Evolutionary conservation across 2,329 filamentous ascomycete species (phyloP).

Genomic region (Xylariales sp.): DNA sequence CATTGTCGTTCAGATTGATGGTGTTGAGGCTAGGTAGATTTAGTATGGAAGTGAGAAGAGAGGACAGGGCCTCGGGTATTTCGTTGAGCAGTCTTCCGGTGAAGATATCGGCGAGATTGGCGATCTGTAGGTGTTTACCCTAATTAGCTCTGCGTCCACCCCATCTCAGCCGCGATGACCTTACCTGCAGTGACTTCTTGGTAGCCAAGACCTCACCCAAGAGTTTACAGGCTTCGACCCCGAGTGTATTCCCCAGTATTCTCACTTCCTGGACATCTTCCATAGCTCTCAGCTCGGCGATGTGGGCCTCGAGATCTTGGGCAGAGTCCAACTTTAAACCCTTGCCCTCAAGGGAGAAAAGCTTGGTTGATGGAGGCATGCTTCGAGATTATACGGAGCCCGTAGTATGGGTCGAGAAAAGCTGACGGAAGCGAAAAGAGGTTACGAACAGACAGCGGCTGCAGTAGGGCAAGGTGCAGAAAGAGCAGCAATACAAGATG

Average conservation of each 20-base stretch:
- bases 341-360: slow-evolving; percentile 89
- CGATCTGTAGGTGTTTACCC: no score
- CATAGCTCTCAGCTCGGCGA: slow-evolving; percentile 67
- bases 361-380: slow-evolving; percentile 53
- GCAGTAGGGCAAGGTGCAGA: slow-evolving; percentile 2
- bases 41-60: slow-evolving; percentile 79
- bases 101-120: slow-evolving; percentile 96
- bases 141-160: no score
- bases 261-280: slow-evolving; percentile 78
- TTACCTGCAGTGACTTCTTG: slow-evolving; percentile 75
- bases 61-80: slow-evolving; percentile 84
- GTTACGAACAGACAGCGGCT: not conserved
- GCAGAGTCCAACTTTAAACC: slow-evolving; percentile 88
- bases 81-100: slow-evolving; percentile 89
- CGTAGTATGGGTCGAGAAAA: not conserved
- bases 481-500: not conserved
- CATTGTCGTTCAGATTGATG: slow-evolving; percentile 95
- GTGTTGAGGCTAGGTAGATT: slow-evolving; percentile 83
- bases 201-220: slow-evolving; percentile 78
- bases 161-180: no score
- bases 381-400: slow-evolving; percentile 11
- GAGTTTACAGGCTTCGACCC: slow-evolving; percentile 79
- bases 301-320: slow-evolving; percentile 79
- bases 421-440: not conserved
- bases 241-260: slow-evolving; percentile 87